Evolutionary conservation across 345 rosid species (phyloP), one percentile per base, ranked within the genome.

Genomic region (Ailanthus altissimus): DNA sequence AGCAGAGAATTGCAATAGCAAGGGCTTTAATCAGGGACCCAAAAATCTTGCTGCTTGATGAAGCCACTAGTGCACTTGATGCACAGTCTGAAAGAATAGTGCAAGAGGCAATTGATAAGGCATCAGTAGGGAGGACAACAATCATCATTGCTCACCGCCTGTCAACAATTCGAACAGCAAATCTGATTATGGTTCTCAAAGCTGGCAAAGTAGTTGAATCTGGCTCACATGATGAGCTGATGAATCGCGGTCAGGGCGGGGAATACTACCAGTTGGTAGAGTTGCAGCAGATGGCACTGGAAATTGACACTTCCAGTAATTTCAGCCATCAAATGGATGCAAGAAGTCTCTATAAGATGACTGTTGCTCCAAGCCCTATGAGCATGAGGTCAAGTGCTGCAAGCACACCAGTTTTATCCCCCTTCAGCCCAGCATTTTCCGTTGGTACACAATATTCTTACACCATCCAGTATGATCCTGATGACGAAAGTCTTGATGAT

Each of bases 41-140:
- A 1, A 90, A 85, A 72, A 90, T 90, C 74, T 72, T 90, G 79
- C 80, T 90, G 53, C 90, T 90, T 2, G 92, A 89, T 72, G 94
- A 90, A 74, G 92, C 94, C 75, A 89, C 94, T 1, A 89, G 94
- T 83, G 94, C 92, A 42, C 73, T 89, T 58, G 94, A 90, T 76
- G 81, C 83, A 62, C 91, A 90, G n/a, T 87, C 94, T 47, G 92
- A 90, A 71, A 86, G 86, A 67, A 26, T 83, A 66, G 92, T 90
- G 57, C 94, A 86, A 75, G 91, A 81, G 64, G 91, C 92, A 57
- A 85, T 90, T 60, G 90, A 89, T 66, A 82, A 86, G 74, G 94
- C 88, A 69, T 83, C 90, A 12, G 79, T 71, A 40, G 94, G 94
- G 54, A 86, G 92, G 79, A 89, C 92, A 42, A 73, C 91, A 16